Conservation (phyloP, 495 filamentous ascomycete genomes). For the Penicillium bovifimosum region DNA sequence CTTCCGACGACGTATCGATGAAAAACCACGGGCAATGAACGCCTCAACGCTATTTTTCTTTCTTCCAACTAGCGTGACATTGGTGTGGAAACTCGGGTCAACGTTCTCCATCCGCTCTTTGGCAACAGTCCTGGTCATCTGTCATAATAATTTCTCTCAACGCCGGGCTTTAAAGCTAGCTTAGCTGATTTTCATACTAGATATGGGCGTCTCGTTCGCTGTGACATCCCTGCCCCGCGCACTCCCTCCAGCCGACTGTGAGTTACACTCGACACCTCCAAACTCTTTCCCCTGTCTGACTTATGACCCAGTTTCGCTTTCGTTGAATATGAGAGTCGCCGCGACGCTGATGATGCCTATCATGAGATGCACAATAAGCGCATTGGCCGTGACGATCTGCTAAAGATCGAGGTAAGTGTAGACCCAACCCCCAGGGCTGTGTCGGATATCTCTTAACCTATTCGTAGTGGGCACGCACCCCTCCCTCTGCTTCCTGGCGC, state of each 20-base stretch:
- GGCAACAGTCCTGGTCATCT: constrained; percentile 11
- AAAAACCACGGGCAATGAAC: not conserved
- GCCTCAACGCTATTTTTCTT: not conserved
- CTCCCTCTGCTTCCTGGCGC: constrained; percentile 96
- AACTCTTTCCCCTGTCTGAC: constrained; percentile 14
- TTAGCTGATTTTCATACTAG: constrained; percentile 43
- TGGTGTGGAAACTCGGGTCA: not conserved
- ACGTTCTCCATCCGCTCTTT: not conserved
- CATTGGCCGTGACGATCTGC: constrained; percentile 86
- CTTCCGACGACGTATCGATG: constrained; percentile 16
- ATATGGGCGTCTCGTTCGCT: constrained; percentile 97
- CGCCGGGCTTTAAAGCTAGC: not conserved
- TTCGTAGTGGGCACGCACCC: constrained; percentile 90
- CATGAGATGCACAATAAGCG: constrained; percentile 99
- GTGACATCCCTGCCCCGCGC: constrained; percentile 94
- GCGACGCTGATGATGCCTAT: constrained; percentile 98
- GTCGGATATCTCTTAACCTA: constrained; percentile 7
- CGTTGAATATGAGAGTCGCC: constrained; percentile 98
- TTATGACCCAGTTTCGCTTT: constrained; percentile 75
- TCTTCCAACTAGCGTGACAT: constrained; percentile 1
- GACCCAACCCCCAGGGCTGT: not conserved
- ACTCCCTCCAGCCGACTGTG: constrained; percentile 91
- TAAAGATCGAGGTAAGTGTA: constrained; percentile 89
- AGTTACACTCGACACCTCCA: constrained; percentile 36
- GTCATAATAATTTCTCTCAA: constrained; percentile 9